Base-by-base conservation (phyloP, 148 eudicot species). In the Rhododendron kiyosumense region DNA sequence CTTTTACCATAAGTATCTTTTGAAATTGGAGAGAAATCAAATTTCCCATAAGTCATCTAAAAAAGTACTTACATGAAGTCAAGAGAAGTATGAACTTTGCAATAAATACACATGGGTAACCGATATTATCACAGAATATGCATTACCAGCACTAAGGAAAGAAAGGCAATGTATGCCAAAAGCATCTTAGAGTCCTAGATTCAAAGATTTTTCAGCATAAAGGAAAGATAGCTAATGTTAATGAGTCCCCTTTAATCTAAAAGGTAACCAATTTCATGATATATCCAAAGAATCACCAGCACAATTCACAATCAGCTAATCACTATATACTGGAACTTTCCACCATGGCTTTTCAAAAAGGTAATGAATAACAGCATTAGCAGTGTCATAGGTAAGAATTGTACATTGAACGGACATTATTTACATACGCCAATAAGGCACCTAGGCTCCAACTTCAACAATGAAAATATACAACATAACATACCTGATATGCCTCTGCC, bases 401-500 rank as follows among this genome's bases (percentile, higher is more conserved):
- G 28, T 69, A 28, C 28, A 28, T 11, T 11, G 75, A 69, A 69
- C 0, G 12, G 45, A 32, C 41, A 71, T 28, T 32, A 71, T 71
- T 32, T 13, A 34, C 78, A n/a, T 1, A 24, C 15, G 43, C 24
- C 28, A 38, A 2, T 20, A 77, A 46, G 79, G 9, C 34, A 12
- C 10, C 81, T 79, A 20, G 4, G 34, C 57, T 45, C 48, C 30
- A 22, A 79, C 54, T 24, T 46, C 34, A n/a, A 49, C 59, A 24
- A 11, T 24, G 36, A 41, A 20, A 79, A 10, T 41, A 24, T 10
- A 11, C 1, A 22, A 1, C 36, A 13, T n/a, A 14, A 59, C 12
- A 46, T 84, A 85, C 87, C 84, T 80, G 67, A 85, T 85, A 80
- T 85, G 87, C 87, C 87, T 79, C 59, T 85, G 87, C 49, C 87